These are phyloP conservation scores for Triglochin maritima DNA, from an alignment of 106 monocot species.

Conservation along the genomic window DNA sequence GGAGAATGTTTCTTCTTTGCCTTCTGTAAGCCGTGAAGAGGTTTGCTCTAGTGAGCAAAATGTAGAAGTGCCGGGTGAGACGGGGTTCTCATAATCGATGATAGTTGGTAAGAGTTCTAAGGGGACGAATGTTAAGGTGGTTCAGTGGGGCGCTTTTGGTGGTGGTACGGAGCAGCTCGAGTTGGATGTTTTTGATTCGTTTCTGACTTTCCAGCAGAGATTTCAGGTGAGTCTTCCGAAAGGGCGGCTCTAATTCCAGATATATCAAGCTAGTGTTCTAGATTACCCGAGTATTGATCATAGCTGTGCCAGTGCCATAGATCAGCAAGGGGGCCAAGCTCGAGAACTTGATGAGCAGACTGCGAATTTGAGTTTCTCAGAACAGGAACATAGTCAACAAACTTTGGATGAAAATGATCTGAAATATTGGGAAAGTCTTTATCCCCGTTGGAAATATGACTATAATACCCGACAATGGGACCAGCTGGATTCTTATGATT, in stretches of 20 bases:
- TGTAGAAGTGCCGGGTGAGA: not conserved
- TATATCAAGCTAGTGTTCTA: not conserved
- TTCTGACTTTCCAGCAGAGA: conserved; percentile 35
- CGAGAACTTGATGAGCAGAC: not conserved
- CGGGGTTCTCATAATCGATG: conserved; percentile 6
- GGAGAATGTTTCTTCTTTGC: not conserved
- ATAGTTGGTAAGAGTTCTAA: conserved; percentile 20
- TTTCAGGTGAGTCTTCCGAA: conserved; percentile 10
- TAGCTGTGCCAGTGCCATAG: not conserved
- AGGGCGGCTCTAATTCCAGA: not conserved
- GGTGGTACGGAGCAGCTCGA: conserved; percentile 16
- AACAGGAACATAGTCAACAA: conserved; percentile 3
- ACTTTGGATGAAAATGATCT: conserved; percentile 22
- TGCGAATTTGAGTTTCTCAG: not conserved
- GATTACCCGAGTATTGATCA: not conserved
- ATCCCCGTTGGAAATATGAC: conserved; percentile 91
- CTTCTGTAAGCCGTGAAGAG: not conserved
- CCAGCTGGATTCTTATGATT: conserved; percentile 15
- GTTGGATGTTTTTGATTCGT: conserved; percentile 22
- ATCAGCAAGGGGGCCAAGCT: conserved; percentile 3
- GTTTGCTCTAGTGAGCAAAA: not conserved
- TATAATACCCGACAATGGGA: conserved; percentile 11
- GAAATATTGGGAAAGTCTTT: conserved; percentile 66
- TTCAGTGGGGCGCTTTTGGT: conserved; percentile 66
- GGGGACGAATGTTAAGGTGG: conserved; percentile 56